Evolutionary conservation across 345 rosid species (phyloP).

Genomic region (Bruguiera gymnorhiza): DNA sequence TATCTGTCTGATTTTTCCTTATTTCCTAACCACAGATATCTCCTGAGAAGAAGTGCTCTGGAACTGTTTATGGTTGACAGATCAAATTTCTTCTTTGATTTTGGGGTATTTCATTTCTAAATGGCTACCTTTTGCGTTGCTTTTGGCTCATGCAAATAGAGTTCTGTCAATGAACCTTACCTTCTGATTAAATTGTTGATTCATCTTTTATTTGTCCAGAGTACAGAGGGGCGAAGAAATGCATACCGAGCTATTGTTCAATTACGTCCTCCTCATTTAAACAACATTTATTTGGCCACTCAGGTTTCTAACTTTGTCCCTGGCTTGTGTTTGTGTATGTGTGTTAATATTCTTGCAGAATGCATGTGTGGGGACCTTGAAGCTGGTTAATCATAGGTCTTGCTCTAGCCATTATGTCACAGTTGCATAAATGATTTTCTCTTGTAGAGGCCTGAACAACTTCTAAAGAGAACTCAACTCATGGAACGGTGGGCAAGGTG

Average conservation of each 20-base stretch:
- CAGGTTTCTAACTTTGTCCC: conserved; percentile 56
- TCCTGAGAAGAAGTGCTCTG: conserved; percentile 92
- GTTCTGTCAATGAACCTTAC: not conserved
- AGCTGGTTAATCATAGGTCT: not conserved
- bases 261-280: conserved; percentile 79
- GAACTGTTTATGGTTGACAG: conserved; percentile 97
- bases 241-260: conserved; percentile 95
- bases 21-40: conserved; percentile 52
- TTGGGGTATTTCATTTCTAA: conserved; percentile 60
- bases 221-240: conserved; percentile 79
- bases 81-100: conserved; percentile 95
- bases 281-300: conserved; percentile 87
- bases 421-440: not conserved
- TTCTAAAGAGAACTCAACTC: conserved; percentile 84
- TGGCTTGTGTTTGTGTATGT: not conserved
- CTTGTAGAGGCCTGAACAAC: conserved; percentile 94
- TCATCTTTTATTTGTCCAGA: conserved; percentile 35
- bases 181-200: conserved; percentile 8
- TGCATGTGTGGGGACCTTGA: not conserved
- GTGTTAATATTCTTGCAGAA: not conserved
- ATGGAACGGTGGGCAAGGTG: conserved; percentile 99
- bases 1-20: conserved; percentile 11
- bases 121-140: conserved; percentile 1
- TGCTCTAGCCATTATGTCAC: not conserved
- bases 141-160: conserved; percentile 2